Percentiles rank a stretch among this genome's conserved stretches.
phyloP scores from a whole-genome alignment of 1,139 yeast species.

The Lodderomyces metapsilosis region DNA sequence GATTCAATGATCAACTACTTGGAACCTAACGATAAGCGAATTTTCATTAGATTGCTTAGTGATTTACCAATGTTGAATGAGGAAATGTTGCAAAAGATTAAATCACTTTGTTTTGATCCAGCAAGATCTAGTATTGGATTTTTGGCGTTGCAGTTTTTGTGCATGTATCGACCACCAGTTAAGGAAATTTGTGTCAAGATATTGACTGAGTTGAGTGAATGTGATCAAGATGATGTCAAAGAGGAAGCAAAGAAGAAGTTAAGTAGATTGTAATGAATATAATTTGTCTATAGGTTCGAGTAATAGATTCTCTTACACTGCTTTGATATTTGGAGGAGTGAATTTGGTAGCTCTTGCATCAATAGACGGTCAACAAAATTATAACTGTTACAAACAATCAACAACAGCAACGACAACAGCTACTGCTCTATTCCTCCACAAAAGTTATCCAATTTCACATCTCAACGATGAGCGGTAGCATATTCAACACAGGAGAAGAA shows the following conservation, averaged over 20 bases:
- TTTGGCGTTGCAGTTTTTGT: slow-evolving; percentile 73
- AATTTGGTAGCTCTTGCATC: neutral
- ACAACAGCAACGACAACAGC: neutral
- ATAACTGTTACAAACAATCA: too few species aligned
- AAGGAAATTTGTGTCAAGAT: slow-evolving; percentile 64
- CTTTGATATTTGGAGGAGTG: neutral
- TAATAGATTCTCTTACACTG: neutral
- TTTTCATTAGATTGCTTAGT: slow-evolving; percentile 77
- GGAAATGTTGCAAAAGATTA: slow-evolving; percentile 59
- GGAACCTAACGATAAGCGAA: slow-evolving; percentile 75
- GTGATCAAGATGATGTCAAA: slow-evolving; percentile 51
- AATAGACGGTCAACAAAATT: neutral
- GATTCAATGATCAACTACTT: slow-evolving; percentile 83
- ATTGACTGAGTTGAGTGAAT: slow-evolving; percentile 53
- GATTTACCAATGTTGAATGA: slow-evolving; percentile 78
- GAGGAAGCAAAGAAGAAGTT: slow-evolving; percentile 55
- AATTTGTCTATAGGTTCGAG: too few species aligned
- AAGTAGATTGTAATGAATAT: slow-evolving; percentile 30
- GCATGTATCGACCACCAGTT: slow-evolving; percentile 90
- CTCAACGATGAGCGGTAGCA: slow-evolving; percentile 3
- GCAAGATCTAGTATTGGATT: slow-evolving; percentile 77
- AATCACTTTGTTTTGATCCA: slow-evolving; percentile 83
- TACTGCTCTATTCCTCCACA: too few species aligned
- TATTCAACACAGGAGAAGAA: slow-evolving; percentile 9
- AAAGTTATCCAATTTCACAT: neutral